These are phyloP conservation scores for Aspergillus sclerotiicarbonarius DNA, from an alignment of 495 filamentous ascomycete species.

Conservation along the genomic window DNA sequence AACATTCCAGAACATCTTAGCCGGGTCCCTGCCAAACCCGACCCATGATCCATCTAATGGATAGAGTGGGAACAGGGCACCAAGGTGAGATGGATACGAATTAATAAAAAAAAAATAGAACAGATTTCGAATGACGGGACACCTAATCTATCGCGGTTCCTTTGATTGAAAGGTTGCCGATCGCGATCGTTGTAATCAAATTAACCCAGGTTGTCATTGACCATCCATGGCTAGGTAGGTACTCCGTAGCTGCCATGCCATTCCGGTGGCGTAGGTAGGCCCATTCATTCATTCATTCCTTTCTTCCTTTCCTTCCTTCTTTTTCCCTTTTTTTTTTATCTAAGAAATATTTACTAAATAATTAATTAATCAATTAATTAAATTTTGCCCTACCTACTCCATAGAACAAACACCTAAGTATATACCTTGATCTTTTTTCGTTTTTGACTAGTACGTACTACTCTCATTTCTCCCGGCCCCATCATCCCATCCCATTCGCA, in stretches of 20 bases:
- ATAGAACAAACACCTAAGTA: too few relatives aligned
- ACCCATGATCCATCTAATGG: not conserved
- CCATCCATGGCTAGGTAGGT: too few relatives aligned
- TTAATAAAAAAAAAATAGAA: not conserved
- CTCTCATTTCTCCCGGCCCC: not conserved
- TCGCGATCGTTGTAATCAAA: slow-evolving; percentile 8
- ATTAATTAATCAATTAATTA: too few relatives aligned
- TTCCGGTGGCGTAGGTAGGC: not conserved
- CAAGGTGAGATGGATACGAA: not conserved
- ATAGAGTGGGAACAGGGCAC: not conserved
- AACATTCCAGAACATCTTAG: slow-evolving; percentile 1
- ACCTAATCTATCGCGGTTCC: slow-evolving; percentile 14
- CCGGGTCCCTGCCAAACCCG: not conserved
- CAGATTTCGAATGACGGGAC: not conserved
- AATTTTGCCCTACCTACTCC: too few relatives aligned
- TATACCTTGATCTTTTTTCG: too few relatives aligned
- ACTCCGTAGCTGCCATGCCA: not conserved
- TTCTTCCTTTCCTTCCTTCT: not conserved
- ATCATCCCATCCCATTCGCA: not conserved
- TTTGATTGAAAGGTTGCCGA: slow-evolving; percentile 37
- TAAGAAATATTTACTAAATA: too few relatives aligned
- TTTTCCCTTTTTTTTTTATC: not conserved
- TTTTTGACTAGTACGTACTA: too few relatives aligned
- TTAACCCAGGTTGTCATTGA: not conserved
- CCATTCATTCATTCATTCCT: not conserved